Evolutionary conservation across 2,329 filamentous ascomycete species (phyloP).

Genomic region (Sclerotinia nivalis): DNA sequence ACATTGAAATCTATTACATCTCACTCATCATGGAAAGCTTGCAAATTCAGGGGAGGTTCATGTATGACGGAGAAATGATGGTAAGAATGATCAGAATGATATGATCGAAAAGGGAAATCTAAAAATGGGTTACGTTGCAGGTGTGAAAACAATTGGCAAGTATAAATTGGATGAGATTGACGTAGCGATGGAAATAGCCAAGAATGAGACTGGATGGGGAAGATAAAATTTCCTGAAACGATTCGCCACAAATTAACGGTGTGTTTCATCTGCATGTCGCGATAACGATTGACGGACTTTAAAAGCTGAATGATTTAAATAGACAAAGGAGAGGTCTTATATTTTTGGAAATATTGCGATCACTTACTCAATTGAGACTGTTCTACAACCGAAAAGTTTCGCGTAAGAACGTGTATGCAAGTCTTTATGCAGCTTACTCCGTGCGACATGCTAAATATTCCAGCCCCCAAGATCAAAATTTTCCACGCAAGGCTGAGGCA

Average conservation of each 20-base stretch:
- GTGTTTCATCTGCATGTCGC: conserved; percentile 23
- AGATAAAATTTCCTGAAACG: conserved; percentile 22
- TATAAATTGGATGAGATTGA: conserved; percentile 25
- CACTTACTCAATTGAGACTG: conserved; percentile 9
- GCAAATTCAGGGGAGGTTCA: conserved; percentile 23
- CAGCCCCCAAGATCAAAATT: conserved; percentile 19
- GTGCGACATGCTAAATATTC: not conserved
- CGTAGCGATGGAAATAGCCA: conserved; percentile 21
- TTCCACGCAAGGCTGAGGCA: conserved; percentile 14
- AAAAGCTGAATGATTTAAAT: conserved; percentile 3
- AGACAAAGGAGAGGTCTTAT: conserved; percentile 20
- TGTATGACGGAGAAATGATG: conserved; percentile 24
- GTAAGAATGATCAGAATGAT: conserved; percentile 18
- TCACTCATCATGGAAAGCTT: conserved; percentile 25
- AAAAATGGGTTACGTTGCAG: conserved; percentile 24
- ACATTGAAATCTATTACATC: conserved; percentile 23
- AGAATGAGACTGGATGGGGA: conserved; percentile 21
- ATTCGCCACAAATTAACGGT: conserved; percentile 17
- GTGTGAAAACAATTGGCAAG: conserved; percentile 19
- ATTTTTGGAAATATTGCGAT: conserved; percentile 23
- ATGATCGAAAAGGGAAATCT: conserved; percentile 29
- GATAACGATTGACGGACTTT: not conserved
- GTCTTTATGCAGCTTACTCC: conserved; percentile 22
- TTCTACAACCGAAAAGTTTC: not conserved
- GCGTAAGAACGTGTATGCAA: conserved; percentile 17